Conservation (phyloP, 495 filamentous ascomycete genomes). For the Jackrogersella minutella region DNA sequence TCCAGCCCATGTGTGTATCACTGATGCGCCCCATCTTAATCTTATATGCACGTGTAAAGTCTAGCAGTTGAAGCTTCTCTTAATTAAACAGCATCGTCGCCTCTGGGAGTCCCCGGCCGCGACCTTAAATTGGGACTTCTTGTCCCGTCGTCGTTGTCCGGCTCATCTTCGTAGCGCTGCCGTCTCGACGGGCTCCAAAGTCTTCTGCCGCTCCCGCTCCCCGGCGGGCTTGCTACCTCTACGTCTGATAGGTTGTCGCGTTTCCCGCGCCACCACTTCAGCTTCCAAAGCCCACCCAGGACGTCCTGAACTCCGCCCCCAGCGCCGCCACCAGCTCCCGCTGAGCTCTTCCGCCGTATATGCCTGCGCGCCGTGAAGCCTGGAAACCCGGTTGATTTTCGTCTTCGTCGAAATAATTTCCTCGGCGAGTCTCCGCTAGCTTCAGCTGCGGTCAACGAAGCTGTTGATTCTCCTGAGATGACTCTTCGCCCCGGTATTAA, state of each 20-base stretch:
- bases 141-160: constrained; percentile 16
- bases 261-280: constrained; percentile 52
- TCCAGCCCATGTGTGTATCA: constrained; percentile 33
- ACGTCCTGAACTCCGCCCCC: constrained; percentile 50
- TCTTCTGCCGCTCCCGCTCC: constrained; percentile 20
- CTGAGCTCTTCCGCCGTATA: constrained; percentile 42
- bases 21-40: constrained; percentile 4
- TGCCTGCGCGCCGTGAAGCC: constrained; percentile 57
- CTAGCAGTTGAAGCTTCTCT: constrained; percentile 1
- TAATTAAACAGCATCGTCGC: constrained; percentile 43
- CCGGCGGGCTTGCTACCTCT: constrained; percentile 32
- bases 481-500: constrained; percentile 38
- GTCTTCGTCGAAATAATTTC: constrained; percentile 49
- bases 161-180: constrained; percentile 9
- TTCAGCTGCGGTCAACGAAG: constrained; percentile 28
- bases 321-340: constrained; percentile 39
- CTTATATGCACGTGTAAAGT: constrained; percentile 17
- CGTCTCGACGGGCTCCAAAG: constrained; percentile 24
- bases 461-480: constrained; percentile 41
- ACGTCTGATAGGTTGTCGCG: constrained; percentile 25
- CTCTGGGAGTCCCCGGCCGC: constrained; percentile 24
- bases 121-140: constrained; percentile 16
- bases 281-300: constrained; percentile 48
- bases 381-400: constrained; percentile 62
- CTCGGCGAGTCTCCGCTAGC: constrained; percentile 36